Base-by-base conservation (phyloP, 139 green algal genomes). In the Coelastrella sp. region DNA sequence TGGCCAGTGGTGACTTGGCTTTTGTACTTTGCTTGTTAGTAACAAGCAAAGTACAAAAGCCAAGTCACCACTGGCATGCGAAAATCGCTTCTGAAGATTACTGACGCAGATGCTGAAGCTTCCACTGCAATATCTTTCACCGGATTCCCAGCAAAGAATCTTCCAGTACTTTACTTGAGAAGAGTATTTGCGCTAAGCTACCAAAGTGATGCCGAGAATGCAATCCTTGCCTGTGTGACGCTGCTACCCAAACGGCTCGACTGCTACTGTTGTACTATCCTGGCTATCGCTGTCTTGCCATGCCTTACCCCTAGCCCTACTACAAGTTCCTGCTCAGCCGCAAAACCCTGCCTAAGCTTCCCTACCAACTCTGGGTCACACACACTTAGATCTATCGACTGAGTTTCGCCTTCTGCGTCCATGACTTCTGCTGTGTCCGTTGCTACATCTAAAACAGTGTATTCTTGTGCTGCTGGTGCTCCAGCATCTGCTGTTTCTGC, bases 351-450 rank as follows among this genome's bases (percentile, higher is more conserved):
- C 5, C 83, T 73, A 19, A 88, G 47, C 14, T 59, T 16, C 11
- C 57, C 83, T 58, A 80, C 83, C 83, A 88, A n/a, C 7, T 68
- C 68, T 22, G 16, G 6, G 19, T 88, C 83, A 23, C 83, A 88
- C 19, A 88, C 54, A 19, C 32, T 16, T n/a, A 88, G 68, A n/a
- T 88, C 65, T 32, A 88, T 17, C 47, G 56, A 32, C 23, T 59
- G 54, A 56, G 83, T 88, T 4, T 88, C 83, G 4, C 83, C 83
- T 14, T 80, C 83, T 5, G 66, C 68, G 22, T 80, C 56, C 83
- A 88, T 88, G 17, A 88, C 54, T 56, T 88, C 83, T 54, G 68
- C 83, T n/a, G 5, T 59, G 19, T 57, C 23, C 10, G n/a, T 19
- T 80, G 83, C 71, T 20, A 87, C 64, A 17, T 87, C 81, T 10